These are phyloP conservation scores for Candida endomychidarum DNA, from an alignment of 805 yeast genomes.

Conservation along the genomic window DNA sequence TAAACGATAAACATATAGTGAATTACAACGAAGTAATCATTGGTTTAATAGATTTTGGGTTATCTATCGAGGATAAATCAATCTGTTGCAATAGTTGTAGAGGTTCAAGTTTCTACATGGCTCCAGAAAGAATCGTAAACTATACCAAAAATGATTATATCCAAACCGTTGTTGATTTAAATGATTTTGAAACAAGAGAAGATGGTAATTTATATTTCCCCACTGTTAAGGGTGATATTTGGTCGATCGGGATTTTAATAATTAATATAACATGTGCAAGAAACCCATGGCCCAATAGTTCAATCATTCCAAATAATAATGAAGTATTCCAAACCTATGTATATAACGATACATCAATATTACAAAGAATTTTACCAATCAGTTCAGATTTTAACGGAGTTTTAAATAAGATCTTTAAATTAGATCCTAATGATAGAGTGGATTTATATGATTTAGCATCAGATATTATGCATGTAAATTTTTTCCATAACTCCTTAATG, in stretches of 20 bases:
- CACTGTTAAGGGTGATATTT: constrained; percentile 76
- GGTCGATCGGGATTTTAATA: constrained; percentile 78
- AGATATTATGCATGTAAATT: constrained; percentile 34
- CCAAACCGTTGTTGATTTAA: constrained; percentile 29
- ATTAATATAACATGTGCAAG: constrained; percentile 79
- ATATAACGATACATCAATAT: constrained; percentile 50
- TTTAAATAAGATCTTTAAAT: constrained; percentile 42
- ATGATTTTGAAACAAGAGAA: constrained; percentile 19
- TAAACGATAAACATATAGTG: constrained; percentile 17
- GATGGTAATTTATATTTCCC: constrained; percentile 42
- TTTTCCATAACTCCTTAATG: constrained; percentile 23
- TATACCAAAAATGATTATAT: constrained; percentile 33
- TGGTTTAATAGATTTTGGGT: constrained; percentile 84
- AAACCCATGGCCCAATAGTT: constrained; percentile 89
- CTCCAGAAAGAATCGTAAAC: constrained; percentile 75
- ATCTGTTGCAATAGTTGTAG: constrained; percentile 74
- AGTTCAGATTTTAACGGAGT: constrained; percentile 59
- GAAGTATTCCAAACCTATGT: constrained; percentile 64
- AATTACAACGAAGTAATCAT: constrained; percentile 52
- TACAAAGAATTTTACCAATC: constrained; percentile 70
- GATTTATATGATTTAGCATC: constrained; percentile 38
- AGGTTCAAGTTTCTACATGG: constrained; percentile 90
- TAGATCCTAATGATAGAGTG: constrained; percentile 52
- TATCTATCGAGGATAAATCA: constrained; percentile 62
- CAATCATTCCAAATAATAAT: constrained; percentile 51